phyloP scores from a whole-genome alignment of 2,329 filamentous ascomycete species.

The Diaporthe caulivora region DNA sequence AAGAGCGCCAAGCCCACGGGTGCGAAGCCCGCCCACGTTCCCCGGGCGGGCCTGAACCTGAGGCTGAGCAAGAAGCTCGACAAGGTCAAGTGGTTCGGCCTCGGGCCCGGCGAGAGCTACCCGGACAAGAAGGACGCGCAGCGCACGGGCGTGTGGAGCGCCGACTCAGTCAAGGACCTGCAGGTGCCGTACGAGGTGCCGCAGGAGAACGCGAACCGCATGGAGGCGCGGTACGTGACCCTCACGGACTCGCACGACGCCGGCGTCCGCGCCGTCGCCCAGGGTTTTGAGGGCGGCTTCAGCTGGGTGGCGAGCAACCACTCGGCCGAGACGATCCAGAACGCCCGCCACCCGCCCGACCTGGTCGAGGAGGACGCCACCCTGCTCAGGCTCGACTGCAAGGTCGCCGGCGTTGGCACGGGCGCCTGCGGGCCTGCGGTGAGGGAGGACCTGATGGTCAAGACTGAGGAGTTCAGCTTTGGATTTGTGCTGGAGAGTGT shows the following conservation, averaged over 20 bases:
- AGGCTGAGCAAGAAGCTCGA: conserved; percentile 61
- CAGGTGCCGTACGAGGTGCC: conserved; percentile 74
- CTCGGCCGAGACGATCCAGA: conserved; percentile 63
- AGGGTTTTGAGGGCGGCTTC: conserved; percentile 52
- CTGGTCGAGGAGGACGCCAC: conserved; percentile 63
- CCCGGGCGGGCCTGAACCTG: conserved; percentile 72
- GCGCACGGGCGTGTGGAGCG: conserved; percentile 61
- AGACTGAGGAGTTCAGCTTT: conserved; percentile 55
- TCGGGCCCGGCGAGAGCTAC: conserved; percentile 74
- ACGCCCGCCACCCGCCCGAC: conserved; percentile 74
- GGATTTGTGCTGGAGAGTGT: conserved; percentile 55
- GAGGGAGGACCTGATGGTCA: conserved; percentile 58
- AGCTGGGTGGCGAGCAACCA: conserved; percentile 70
- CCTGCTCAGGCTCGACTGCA: conserved; percentile 57
- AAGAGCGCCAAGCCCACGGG: conserved; percentile 59
- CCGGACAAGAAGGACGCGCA: conserved; percentile 71
- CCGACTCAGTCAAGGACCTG: conserved; percentile 59
- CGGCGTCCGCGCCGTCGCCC: conserved; percentile 47
- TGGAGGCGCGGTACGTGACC: conserved; percentile 68
- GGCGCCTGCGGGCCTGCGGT: conserved; percentile 63
- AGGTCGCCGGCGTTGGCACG: conserved; percentile 63
- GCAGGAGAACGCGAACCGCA: conserved; percentile 76
- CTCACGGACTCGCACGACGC: conserved; percentile 44
- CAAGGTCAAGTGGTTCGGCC: conserved; percentile 69
- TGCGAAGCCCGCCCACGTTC: conserved; percentile 65